Evolutionary conservation across 2,329 filamentous ascomycete species (phyloP).

Genomic region (Diaporthe citriasiana): DNA sequence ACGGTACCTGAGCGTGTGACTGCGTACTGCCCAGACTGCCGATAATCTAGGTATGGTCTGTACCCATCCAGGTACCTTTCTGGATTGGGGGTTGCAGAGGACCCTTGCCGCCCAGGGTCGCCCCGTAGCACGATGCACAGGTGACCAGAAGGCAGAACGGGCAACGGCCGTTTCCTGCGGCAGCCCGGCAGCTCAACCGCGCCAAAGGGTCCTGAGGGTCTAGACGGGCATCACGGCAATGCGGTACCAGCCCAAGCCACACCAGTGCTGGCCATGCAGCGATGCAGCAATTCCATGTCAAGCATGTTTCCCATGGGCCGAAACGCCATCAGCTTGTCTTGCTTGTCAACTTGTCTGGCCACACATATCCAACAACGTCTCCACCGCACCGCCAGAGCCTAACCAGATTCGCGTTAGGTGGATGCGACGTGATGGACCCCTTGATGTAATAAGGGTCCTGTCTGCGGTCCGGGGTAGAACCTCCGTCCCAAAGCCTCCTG

Average conservation of each 20-base stretch:
- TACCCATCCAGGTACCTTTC: conserved; percentile 6
- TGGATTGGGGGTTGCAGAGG: neutral
- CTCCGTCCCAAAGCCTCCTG: conserved; percentile 2
- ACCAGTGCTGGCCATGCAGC: neutral
- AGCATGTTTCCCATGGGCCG: conserved; percentile 15
- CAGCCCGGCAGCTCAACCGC: neutral
- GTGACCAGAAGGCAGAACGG: neutral
- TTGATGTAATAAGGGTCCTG: conserved; percentile 35
- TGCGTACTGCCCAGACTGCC: neutral
- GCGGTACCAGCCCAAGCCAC: neutral
- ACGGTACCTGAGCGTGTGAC: neutral
- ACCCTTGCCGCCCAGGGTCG: conserved; percentile 1
- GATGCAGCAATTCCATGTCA: neutral
- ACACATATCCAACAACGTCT: neutral
- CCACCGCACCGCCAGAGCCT: neutral
- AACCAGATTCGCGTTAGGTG: neutral
- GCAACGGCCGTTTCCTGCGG: neutral
- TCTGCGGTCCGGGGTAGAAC: conserved; percentile 13
- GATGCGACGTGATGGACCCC: conserved; percentile 12
- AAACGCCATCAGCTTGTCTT: neutral
- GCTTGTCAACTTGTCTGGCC: neutral
- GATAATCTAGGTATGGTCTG: neutral
- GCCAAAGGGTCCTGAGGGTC: neutral
- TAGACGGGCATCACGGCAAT: neutral
- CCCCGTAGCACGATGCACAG: neutral